These are phyloP conservation scores for Psophocarpus tetragonolobus DNA, from an alignment of 306 rosid species.

Conservation along the genomic window DNA sequence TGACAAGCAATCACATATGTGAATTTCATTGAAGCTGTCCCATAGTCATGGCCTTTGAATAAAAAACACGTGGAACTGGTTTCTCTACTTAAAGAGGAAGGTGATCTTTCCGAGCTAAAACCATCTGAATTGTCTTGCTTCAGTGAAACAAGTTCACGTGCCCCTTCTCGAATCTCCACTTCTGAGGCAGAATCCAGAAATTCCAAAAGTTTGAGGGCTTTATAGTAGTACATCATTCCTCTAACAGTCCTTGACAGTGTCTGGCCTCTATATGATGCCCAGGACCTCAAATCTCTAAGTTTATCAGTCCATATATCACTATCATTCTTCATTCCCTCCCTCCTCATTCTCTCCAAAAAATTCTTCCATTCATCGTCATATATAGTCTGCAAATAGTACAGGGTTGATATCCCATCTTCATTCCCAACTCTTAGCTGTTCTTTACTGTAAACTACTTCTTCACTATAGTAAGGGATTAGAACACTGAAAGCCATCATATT, in stretches of 20 bases:
- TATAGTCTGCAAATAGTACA: conserved; percentile 83
- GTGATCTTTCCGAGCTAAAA: conserved; percentile 38
- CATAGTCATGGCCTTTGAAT: conserved; percentile 82
- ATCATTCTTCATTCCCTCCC: conserved; percentile 78
- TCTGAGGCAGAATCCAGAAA: conserved; percentile 94
- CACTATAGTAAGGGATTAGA: conserved; percentile 89
- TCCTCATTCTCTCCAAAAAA: conserved; percentile 84
- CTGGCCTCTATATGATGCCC: conserved; percentile 96
- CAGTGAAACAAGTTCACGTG: conserved; percentile 61
- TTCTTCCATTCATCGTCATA: conserved; percentile 90
- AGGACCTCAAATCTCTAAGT: conserved; percentile 78
- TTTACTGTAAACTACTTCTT: conserved; percentile 74
- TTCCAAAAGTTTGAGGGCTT: conserved; percentile 88
- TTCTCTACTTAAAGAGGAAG: conserved; percentile 30
- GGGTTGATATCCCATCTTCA: conserved; percentile 85
- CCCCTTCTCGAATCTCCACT: conserved; percentile 70
- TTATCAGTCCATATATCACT: conserved; percentile 78
- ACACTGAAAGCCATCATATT: conserved; percentile 97
- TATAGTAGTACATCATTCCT: conserved; percentile 95
- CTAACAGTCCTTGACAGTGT: conserved; percentile 85
- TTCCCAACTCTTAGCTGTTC: conserved; percentile 86
- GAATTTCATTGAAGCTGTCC: conserved; percentile 83
- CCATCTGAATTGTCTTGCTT: conserved; percentile 49
- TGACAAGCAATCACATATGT: conserved; percentile 95
- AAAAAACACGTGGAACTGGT: conserved; percentile 37